Conservation (phyloP, 331 rosid species). For the Rosa hybrid region DNA sequence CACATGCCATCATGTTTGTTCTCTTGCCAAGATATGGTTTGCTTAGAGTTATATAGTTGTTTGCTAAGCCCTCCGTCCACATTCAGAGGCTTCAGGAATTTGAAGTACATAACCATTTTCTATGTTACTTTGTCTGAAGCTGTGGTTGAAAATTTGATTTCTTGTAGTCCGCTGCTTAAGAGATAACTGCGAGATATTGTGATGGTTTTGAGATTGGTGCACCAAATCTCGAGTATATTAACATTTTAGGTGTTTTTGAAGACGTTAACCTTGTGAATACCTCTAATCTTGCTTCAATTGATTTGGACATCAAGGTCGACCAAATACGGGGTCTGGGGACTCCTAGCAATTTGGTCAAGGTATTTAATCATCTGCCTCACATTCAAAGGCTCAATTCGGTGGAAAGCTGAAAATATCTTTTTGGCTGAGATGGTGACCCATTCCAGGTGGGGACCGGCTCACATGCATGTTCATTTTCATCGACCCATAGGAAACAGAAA, state of each 20-base stretch:
- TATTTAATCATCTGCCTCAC: constrained; percentile 45
- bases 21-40: too few relatives aligned
- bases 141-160: constrained; percentile 48
- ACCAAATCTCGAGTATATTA: constrained; percentile 35
- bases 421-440: too few relatives aligned
- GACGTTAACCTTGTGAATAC: constrained; percentile 45
- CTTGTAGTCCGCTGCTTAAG: constrained; percentile 50
- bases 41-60: not conserved
- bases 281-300: constrained; percentile 32
- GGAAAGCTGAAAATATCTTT: too few relatives aligned
- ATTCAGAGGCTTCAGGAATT: not conserved
- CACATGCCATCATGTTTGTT: too few relatives aligned
- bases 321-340: constrained; percentile 20
- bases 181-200: constrained; percentile 33
- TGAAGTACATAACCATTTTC: not conserved
- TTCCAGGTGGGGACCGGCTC: too few relatives aligned
- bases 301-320: constrained; percentile 14
- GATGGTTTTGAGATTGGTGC: constrained; percentile 50
- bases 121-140: constrained; percentile 7
- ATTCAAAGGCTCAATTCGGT: constrained; percentile 30
- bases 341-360: constrained; percentile 45
- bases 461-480: too few relatives aligned
- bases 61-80: constrained; percentile 12
- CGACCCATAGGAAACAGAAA: too few relatives aligned
- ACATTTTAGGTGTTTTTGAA: constrained; percentile 40